Evolutionary conservation across 345 rosid species (phyloP).

Genomic region (Orychophragmus violaceus): DNA sequence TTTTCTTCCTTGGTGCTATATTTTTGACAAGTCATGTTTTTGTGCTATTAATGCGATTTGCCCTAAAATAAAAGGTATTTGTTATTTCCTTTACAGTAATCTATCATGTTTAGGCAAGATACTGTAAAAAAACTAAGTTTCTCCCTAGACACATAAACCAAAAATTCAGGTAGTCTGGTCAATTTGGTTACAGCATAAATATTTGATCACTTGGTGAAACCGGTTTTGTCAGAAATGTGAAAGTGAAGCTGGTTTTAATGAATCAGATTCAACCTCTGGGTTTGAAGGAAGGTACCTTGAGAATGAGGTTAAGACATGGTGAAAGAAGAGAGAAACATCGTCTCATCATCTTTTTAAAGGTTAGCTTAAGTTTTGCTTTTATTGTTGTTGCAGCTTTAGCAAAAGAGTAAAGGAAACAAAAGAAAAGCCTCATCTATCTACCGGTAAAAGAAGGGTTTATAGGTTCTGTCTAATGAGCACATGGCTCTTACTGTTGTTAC

Average conservation of each 20-base stretch:
- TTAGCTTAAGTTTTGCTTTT: neutral
- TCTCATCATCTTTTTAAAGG: neutral
- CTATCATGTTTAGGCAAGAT: neutral
- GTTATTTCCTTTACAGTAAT: neutral
- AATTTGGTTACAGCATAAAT: constrained; percentile 5
- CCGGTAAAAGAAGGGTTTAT: neutral
- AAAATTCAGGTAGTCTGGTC: neutral
- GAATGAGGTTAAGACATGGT: constrained; percentile 13
- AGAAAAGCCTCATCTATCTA: constrained; percentile 5
- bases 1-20: too few relatives aligned
- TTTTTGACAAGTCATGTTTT: too few relatives aligned
- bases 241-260: constrained; percentile 12
- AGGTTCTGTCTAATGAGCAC: constrained; percentile 25
- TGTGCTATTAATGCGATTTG: too few relatives aligned
- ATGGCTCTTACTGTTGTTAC: constrained; percentile 6
- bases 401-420: constrained; percentile 30
- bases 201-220: neutral
- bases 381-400: constrained; percentile 30
- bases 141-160: neutral
- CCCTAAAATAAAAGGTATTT: neutral
- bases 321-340: constrained; percentile 8
- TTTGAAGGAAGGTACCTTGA: constrained; percentile 20
- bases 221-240: neutral
- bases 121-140: neutral
- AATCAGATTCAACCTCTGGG: constrained; percentile 24